A percentile compares a stretch with the other conserved stretches of the same genome.
phyloP scores from a whole-genome alignment of 2,329 filamentous ascomycete species.

The Fusarium nematophilum region DNA sequence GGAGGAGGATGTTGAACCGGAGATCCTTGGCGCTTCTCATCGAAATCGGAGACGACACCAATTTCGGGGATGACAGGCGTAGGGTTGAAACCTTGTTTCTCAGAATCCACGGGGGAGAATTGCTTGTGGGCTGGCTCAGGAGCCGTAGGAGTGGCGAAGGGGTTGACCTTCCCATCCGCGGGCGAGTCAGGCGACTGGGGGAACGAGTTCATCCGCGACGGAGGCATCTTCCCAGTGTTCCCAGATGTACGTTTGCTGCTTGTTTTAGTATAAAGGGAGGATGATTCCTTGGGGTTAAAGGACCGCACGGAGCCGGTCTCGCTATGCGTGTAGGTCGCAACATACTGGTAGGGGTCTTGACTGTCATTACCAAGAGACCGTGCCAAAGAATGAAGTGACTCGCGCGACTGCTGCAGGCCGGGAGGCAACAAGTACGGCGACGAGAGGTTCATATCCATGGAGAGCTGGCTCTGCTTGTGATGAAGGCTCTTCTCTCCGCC shows the following conservation, averaged over 20 bases:
- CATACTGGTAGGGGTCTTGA: constrained; percentile 85
- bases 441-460: constrained; percentile 79
- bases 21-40: constrained; percentile 44
- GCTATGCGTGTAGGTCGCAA: constrained; percentile 66
- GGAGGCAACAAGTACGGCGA: constrained; percentile 96
- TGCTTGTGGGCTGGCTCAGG: constrained; percentile 45
- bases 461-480: constrained; percentile 65
- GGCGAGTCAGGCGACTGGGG: constrained; percentile 54
- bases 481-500: constrained; percentile 65
- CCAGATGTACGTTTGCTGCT: constrained; percentile 51
- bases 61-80: constrained; percentile 54
- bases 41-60: constrained; percentile 49
- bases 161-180: constrained; percentile 48
- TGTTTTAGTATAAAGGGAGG: constrained; percentile 60
- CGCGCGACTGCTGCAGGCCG: constrained; percentile 79
- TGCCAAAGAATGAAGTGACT: constrained; percentile 88
- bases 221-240: constrained; percentile 47
- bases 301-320: constrained; percentile 69
- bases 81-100: constrained; percentile 45
- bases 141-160: constrained; percentile 50
- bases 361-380: constrained; percentile 77
- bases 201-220: constrained; percentile 56
- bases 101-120: constrained; percentile 35
- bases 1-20: constrained; percentile 46
- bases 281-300: constrained; percentile 55